phyloP scores from a whole-genome alignment of 129 eudicot genomes.

The Tanacetum coccineum region DNA sequence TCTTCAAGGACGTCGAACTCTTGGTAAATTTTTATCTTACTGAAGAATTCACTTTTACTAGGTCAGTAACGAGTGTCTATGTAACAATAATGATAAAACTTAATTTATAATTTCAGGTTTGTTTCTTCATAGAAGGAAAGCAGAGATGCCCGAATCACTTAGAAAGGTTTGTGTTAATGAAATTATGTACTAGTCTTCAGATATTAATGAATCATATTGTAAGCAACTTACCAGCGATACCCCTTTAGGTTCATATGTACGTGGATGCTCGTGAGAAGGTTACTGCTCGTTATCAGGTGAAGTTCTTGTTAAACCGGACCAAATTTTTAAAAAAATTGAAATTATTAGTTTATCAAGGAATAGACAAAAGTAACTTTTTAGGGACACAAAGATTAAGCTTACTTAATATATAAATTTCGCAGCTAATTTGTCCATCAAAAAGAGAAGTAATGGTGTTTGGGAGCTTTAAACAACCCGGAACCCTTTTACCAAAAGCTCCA shows the following conservation, averaged over 20 bases:
- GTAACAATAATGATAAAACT: not conserved
- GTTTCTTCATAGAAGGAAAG: conserved; percentile 97
- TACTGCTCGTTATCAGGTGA: conserved; percentile 97
- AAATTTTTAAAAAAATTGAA: too few relatives aligned
- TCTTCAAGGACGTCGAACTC: conserved; percentile 98
- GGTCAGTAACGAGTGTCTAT: not conserved
- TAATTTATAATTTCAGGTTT: conserved; percentile 45
- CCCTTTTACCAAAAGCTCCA: conserved; percentile 97
- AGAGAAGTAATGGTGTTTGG: conserved; percentile 98
- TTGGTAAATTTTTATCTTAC: conserved; percentile 43
- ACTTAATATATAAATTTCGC: not conserved
- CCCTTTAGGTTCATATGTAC: conserved; percentile 74
- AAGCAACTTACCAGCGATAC: conserved; percentile 5
- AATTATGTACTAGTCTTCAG: not conserved
- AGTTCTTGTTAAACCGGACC: too few relatives aligned
- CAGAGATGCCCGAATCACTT: conserved; percentile 72
- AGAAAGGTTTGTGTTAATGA: conserved; percentile 59
- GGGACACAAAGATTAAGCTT: not conserved
- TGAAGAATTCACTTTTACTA: conserved; percentile 3
- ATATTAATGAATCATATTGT: conserved; percentile 1
- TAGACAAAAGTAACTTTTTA: too few relatives aligned
- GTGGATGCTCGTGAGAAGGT: conserved; percentile 94
- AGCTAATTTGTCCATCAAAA: conserved; percentile 95
- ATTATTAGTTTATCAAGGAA: too few relatives aligned
- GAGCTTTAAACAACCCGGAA: conserved; percentile 88